Conservation (phyloP, 2,329 filamentous ascomycete genomes). For the Aplosporella prunicola region DNA sequence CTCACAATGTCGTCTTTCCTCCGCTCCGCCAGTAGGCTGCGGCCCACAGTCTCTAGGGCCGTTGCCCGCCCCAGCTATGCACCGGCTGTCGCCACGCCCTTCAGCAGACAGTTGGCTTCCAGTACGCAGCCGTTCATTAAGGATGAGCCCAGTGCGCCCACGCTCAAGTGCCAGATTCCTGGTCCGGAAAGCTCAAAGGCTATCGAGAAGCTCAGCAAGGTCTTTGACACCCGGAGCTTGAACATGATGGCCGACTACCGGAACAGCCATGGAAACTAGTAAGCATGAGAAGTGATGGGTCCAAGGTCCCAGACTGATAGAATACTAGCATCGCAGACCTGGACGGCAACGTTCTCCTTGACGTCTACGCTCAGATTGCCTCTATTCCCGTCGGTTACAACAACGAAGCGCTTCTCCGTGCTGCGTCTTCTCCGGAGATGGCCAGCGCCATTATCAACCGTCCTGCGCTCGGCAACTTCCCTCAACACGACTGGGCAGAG, state of each 20-base stretch:
- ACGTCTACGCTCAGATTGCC: conserved; percentile 83
- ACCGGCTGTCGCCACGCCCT: conserved; percentile 14
- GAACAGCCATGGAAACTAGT: conserved; percentile 60
- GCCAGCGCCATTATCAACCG: conserved; percentile 73
- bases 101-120: conserved; percentile 19
- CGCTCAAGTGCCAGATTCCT: conserved; percentile 53
- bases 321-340: conserved; percentile 49
- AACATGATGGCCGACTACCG: conserved; percentile 46
- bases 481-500: conserved; percentile 71
- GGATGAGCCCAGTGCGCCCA: conserved; percentile 49
- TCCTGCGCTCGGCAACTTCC: conserved; percentile 85
- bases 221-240: conserved; percentile 78
- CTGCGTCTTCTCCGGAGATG: conserved; percentile 70
- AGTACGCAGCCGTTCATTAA: conserved; percentile 45
- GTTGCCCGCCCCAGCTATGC: conserved; percentile 16
- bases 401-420: conserved; percentile 64
- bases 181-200: conserved; percentile 64
- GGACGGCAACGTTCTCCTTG: conserved; percentile 63
- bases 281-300: conserved; percentile 16
- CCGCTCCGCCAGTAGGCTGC: conserved; percentile 19
- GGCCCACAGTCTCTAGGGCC: conserved; percentile 15
- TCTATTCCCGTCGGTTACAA: conserved; percentile 91
- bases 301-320: conserved; percentile 1
- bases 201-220: conserved; percentile 60
- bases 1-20: conserved; percentile 24